Evolutionary conservation across 1,284 basidiomycete species (phyloP), one percentile per base, ranked within the genome.

Genomic region (Papiliotrema flavescens): DNA sequence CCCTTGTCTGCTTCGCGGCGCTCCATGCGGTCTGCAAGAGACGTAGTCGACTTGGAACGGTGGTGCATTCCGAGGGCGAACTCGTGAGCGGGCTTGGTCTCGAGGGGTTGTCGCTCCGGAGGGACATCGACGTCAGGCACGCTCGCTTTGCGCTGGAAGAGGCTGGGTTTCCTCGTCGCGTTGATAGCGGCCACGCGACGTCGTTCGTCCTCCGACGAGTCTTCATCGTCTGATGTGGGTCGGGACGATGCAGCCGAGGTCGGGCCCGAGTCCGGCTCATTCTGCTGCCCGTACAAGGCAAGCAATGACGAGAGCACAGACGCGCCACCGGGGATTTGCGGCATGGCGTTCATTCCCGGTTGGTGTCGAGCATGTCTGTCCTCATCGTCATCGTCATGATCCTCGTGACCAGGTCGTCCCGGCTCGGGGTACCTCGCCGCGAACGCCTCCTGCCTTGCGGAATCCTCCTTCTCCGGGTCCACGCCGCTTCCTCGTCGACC

Each of bases 231-330:
- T 9, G 68, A 65, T 1, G 61, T 61, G 24, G 72, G 67, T 19
- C 72, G 65, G 20, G 73, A 75, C 32, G 62, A 69, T 13, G 65
- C 66, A 1, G 71, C 73, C 1, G 74, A 75, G 2, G 74, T 73
- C 3, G 55, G 55, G 6, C 60, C 67, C 6, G 69, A 71, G 37
- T 62, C 56, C 40, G 56, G 56, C 11, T 60, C 62, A 24, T 70
- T 55, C 32, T 65, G 62, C 47, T 71, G 66, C 24, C 62, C 61
- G 44, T 76, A 75, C 32, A 77, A 55, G 2, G 74, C 69, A 3
- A 77, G 57, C 3, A 76, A 55, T 2, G 72, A 70, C 3, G 74
- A 73, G 3, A 77, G 55, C 2, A 75, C 66, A 0, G 72, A 74
- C 11, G 69, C 65, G 13, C 72, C 72, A 7, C 64, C 67, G 5